A percentile compares a stretch with the other conserved stretches of the same genome.
Conservation (phyloP, 148 eudicot species). For the Rhododendron mucronatum region DNA sequence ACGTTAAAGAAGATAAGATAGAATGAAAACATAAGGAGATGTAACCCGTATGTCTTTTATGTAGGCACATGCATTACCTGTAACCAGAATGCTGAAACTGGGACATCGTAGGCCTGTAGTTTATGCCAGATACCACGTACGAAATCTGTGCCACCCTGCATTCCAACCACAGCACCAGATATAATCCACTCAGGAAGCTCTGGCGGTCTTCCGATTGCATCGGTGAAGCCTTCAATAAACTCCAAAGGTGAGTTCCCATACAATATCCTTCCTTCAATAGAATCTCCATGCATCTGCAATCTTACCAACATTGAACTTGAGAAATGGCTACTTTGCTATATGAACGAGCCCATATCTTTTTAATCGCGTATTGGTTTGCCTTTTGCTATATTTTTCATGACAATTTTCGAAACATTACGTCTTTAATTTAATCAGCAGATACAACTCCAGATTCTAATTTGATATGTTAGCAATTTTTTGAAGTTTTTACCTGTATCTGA, state of each 20-base stretch:
- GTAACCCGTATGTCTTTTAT: background rate
- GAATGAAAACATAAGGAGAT: background rate
- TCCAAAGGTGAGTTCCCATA: slow-evolving; percentile 81
- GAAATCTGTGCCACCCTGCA: slow-evolving; percentile 90
- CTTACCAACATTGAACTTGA: slow-evolving; percentile 8
- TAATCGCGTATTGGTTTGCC: background rate
- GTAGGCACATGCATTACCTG: slow-evolving; percentile 50
- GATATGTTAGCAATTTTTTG: background rate
- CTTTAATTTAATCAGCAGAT: background rate
- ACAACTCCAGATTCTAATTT: background rate
- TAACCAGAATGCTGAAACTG: slow-evolving; percentile 94
- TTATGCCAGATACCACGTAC: slow-evolving; percentile 64
- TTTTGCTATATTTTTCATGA: background rate
- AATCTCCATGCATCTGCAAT: slow-evolving; percentile 63
- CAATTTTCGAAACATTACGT: background rate
- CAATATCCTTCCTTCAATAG: slow-evolving; percentile 68
- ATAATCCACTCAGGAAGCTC: slow-evolving; percentile 92
- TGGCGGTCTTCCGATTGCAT: slow-evolving; percentile 85
- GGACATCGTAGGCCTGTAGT: slow-evolving; percentile 55
- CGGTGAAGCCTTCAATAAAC: slow-evolving; percentile 76
- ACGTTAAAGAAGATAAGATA: background rate
- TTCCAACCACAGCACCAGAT: slow-evolving; percentile 93
- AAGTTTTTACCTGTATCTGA: slow-evolving; percentile 77
- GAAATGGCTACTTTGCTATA: background rate
- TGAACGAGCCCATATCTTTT: background rate